These are phyloP conservation scores for Phyllosticta ampelicida DNA, from an alignment of 2,329 filamentous ascomycete species.

Conservation along the genomic window DNA sequence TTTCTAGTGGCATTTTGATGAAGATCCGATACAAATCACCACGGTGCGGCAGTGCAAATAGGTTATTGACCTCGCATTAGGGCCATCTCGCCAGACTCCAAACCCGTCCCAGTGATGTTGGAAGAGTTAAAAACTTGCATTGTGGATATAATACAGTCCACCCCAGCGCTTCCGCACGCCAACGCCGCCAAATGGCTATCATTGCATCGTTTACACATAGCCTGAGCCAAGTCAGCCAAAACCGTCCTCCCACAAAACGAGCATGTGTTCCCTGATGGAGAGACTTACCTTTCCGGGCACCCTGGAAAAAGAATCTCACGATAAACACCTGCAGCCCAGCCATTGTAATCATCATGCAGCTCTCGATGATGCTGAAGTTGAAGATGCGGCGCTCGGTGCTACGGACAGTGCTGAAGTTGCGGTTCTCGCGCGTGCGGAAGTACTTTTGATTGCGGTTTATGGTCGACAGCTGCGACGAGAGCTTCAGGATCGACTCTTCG, in stretches of 20 bases:
- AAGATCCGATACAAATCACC: too few species aligned
- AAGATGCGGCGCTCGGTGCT: conserved; percentile 94
- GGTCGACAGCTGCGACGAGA: conserved; percentile 84
- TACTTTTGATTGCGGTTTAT: conserved; percentile 98
- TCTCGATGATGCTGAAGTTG: conserved; percentile 94
- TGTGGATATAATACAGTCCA: not conserved
- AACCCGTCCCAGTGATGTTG: not conserved
- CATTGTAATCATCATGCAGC: conserved; percentile 86
- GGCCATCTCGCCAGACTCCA: not conserved
- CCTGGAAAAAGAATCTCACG: conserved; percentile 98
- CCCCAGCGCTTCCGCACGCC: not conserved
- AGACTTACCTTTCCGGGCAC: conserved; percentile 51
- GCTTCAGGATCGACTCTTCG: conserved; percentile 91
- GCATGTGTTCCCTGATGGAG: not conserved
- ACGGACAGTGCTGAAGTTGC: conserved; percentile 95
- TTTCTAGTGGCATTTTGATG: too few species aligned
- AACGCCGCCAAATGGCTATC: not conserved
- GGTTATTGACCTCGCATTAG: not conserved
- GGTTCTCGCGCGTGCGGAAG: conserved; percentile 96
- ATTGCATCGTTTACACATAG: not conserved
- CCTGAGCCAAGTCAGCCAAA: not conserved
- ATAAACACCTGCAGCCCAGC: conserved; percentile 93
- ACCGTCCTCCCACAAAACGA: not conserved
- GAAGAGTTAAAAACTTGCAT: not conserved
- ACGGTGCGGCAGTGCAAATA: not conserved